Base-by-base conservation (phyloP, 164 flowering plant species). In the Akebia trifoliata region DNA sequence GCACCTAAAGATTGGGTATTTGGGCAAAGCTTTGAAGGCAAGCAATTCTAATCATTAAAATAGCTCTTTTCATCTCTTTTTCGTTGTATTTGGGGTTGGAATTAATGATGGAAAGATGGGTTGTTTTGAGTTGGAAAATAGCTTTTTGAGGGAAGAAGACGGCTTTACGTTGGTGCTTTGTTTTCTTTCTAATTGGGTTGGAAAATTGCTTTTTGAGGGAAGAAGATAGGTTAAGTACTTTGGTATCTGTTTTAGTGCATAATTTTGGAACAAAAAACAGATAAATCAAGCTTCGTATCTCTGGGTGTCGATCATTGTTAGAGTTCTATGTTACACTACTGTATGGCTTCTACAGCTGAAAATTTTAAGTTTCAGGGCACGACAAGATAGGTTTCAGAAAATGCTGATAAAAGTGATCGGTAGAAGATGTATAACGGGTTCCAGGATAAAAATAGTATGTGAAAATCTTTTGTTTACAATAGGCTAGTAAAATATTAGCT, bases 1-100 rank as follows among this genome's bases (percentile, higher is more conserved):
- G 95, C 97, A 62, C 92, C 98, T 4, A 74, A 76, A 51, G 60
- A 67, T 51, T 93, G 98, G 98, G 62, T 58, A 12, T 80, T 79
- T 38, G 90, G 90, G 3, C 97, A 93, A 74, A 81, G 88, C 12
- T 88, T 80, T 68, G 82, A 75, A 69, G 98, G 95, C 52, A 87
- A 87, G 72, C 95, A 87, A 63, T 90, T 78, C 50, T 74, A 67
- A 15, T 61, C 80, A 9, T 78, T 36, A 50, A 32, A 20, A 4
- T 40, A 14, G 4, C 17, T 24, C 14, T 34, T 38, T 38, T 32
- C n/a, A n/a, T n/a, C n/a, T 0, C 9, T 22, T 24, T 12, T 42
- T 14, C 22, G 6, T 17, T 10, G 8, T 21, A 14, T 20, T 24
- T 6, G 14, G 9, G 61, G 28, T 14, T 44, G 43, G 28, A 32